phyloP scores from a whole-genome alignment of 805 yeast genomes.

The Teunomyces funiuensis region DNA sequence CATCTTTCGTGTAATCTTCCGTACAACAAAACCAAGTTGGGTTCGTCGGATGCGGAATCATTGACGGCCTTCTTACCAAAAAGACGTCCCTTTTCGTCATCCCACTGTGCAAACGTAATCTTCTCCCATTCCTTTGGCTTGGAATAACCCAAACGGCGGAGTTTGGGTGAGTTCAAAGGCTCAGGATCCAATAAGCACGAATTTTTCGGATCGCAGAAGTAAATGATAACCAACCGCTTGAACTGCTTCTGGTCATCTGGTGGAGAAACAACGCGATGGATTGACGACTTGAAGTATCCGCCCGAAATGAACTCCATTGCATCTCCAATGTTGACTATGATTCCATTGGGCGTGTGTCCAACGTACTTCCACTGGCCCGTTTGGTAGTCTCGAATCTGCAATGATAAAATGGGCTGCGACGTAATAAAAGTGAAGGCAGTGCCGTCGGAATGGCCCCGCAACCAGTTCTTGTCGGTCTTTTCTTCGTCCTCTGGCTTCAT shows the following conservation, averaged over 20 bases:
- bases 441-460: conserved; percentile 32
- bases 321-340: conserved; percentile 31
- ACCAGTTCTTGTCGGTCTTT: conserved; percentile 27
- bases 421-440: conserved; percentile 32
- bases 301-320: conserved; percentile 33
- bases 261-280: conserved; percentile 15
- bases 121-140: conserved; percentile 29
- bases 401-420: conserved; percentile 30
- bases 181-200: conserved; percentile 15
- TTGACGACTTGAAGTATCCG: conserved; percentile 19
- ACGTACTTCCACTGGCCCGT: conserved; percentile 32
- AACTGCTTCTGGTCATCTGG: conserved; percentile 16
- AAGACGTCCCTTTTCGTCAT: conserved; percentile 45
- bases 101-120: conserved; percentile 28
- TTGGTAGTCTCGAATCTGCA: conserved; percentile 30
- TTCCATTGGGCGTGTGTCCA: conserved; percentile 28
- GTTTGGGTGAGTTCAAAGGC: conserved; percentile 13
- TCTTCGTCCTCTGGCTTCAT: conserved; percentile 23
- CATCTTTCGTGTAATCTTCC: conserved; percentile 46
- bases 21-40: conserved; percentile 34
- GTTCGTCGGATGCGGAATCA: conserved; percentile 34
- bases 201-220: conserved; percentile 16
- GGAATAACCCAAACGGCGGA: conserved; percentile 10
- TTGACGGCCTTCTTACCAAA: conserved; percentile 43
- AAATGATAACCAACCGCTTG: conserved; percentile 15